A percentile compares a stretch with the other conserved stretches of the same genome.
These are phyloP conservation scores for Heimioporus sp. DNA, from an alignment of 768 basidiomycete species.

Conservation along the genomic window DNA sequence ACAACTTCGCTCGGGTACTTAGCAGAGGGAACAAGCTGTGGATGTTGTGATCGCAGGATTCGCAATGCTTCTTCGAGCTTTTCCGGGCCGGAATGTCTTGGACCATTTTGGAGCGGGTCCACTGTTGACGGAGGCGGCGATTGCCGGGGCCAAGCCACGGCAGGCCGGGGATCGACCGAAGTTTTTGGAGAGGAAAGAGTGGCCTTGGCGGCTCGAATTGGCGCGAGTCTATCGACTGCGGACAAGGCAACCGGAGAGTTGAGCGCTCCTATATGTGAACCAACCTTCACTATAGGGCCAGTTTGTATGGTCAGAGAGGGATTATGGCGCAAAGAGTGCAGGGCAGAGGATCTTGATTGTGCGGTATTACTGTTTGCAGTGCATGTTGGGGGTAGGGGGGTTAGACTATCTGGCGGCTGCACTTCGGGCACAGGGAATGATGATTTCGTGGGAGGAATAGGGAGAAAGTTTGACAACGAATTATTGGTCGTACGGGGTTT, in stretches of 20 bases:
- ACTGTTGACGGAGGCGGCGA: neutral
- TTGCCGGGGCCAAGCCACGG: neutral
- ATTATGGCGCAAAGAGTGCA: neutral
- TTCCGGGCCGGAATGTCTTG: neutral
- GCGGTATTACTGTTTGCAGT: neutral
- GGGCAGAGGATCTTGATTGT: neutral
- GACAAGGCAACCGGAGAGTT: constrained; percentile 7
- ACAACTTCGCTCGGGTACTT: neutral
- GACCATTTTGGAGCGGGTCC: neutral
- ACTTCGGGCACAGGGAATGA: neutral
- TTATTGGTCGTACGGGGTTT: constrained; percentile 18
- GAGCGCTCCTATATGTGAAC: constrained; percentile 12
- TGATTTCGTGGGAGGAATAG: neutral
- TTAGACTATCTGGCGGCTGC: neutral
- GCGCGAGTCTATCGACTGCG: constrained; percentile 27
- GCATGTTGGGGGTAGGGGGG: neutral
- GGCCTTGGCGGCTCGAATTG: constrained; percentile 33
- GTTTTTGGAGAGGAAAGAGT: constrained; percentile 10
- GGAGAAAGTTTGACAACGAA: constrained; percentile 12
- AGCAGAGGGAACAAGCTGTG: constrained; percentile 3
- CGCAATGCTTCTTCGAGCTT: constrained; percentile 16
- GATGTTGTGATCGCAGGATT: constrained; percentile 13
- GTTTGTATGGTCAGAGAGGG: constrained; percentile 12
- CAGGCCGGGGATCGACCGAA: neutral
- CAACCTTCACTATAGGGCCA: constrained; percentile 11